These are phyloP conservation scores for Aleurites moluccanus DNA, from an alignment of 441 rosid species.

Conservation along the genomic window DNA sequence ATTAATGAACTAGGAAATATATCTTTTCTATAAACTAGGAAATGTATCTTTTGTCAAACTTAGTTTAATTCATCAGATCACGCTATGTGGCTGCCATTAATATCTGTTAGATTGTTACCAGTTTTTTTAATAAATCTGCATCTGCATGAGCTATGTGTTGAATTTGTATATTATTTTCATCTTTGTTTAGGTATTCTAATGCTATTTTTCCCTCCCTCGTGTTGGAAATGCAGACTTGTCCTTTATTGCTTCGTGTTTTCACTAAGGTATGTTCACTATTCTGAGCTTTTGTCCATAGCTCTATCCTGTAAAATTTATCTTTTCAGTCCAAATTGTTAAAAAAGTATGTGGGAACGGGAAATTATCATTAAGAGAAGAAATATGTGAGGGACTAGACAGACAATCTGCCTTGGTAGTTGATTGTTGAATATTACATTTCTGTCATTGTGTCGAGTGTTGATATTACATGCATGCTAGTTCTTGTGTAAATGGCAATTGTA, in stretches of 20 bases:
- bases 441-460: not conserved
- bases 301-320: not conserved
- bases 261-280: conserved; percentile 59
- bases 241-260: conserved; percentile 91
- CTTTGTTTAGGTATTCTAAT: not conserved
- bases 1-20: not conserved
- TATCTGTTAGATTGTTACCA: not conserved
- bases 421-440: not conserved
- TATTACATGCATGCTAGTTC: not conserved
- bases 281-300: not conserved
- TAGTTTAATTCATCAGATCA: not conserved
- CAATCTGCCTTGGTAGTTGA: not conserved
- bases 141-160: not conserved
- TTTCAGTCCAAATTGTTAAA: no score
- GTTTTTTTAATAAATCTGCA: not conserved
- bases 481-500: not conserved
- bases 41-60: not conserved
- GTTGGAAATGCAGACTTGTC: conserved; percentile 69
- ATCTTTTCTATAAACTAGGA: no score
- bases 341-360: not conserved
- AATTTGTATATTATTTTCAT: not conserved
- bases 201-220: not conserved
- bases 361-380: not conserved
- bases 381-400: not conserved
- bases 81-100: not conserved